phyloP scores from a whole-genome alignment of 208 protist species.

The Leishmania aethiopica region DNA sequence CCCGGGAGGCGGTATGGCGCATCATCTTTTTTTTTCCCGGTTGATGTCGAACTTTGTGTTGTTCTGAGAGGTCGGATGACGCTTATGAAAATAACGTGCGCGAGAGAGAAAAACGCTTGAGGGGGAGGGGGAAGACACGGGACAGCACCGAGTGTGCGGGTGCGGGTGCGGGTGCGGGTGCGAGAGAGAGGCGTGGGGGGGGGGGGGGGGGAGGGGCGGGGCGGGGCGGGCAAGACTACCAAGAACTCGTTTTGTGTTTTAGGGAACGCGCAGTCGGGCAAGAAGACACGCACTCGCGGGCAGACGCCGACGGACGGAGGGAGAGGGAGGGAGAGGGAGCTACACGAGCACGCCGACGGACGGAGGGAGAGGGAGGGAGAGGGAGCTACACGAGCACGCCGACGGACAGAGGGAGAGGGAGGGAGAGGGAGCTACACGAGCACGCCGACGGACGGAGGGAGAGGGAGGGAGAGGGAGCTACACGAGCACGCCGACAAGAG shows the following conservation, averaged over 20 bases:
- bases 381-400: no score
- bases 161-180: background rate
- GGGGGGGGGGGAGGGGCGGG: background rate
- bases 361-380: no score
- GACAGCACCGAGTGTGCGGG: background rate
- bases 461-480: no score
- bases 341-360: no score
- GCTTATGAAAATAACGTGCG: background rate
- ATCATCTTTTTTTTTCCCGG: conserved; percentile 34
- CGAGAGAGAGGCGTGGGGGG: background rate
- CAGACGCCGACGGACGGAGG: no score
- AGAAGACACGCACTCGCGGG: no score
- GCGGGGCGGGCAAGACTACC: background rate
- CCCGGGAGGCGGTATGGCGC: conserved; percentile 33
- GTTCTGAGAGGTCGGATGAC: background rate
- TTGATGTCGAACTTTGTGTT: background rate
- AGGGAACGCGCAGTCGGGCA: background rate
- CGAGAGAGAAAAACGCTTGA: background rate
- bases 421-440: no score
- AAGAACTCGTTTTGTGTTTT: background rate
- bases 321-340: no score
- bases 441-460: no score
- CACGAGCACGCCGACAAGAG: no score
- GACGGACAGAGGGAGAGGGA: no score
- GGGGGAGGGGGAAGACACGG: background rate